Percentiles rank a stretch among this genome's conserved stretches.
Evolutionary conservation across 2,329 filamentous ascomycete genomes (phyloP).

Genomic region (Stachybotrys echinatus): DNA sequence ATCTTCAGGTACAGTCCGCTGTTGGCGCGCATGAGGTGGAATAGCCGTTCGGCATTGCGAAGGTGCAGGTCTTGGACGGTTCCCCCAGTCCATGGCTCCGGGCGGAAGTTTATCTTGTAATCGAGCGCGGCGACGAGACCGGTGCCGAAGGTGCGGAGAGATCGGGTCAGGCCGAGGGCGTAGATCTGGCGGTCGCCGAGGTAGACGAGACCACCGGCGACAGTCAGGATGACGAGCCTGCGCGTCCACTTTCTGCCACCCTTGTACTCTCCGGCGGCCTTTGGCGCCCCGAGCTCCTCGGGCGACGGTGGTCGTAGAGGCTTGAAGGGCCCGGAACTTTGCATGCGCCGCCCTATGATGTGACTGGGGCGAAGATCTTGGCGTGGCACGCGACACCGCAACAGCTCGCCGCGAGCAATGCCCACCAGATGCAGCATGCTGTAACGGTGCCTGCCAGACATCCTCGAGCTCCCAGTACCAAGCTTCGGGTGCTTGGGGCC

Average conservation of each 20-base stretch:
- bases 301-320: conserved; percentile 74
- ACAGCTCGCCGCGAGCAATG: conserved; percentile 6
- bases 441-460: conserved; percentile 21
- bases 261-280: conserved; percentile 64
- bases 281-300: conserved; percentile 68
- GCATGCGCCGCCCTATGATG: conserved; percentile 16
- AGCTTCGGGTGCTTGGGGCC: background rate
- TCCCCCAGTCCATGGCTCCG: conserved; percentile 67
- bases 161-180: conserved; percentile 73
- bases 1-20: conserved; percentile 96
- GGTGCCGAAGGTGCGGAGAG: conserved; percentile 72
- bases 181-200: conserved; percentile 69
- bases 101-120: conserved; percentile 94
- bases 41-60: conserved; percentile 78
- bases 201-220: conserved; percentile 58
- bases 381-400: conserved; percentile 9
- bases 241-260: conserved; percentile 72
- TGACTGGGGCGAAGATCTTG: conserved; percentile 5
- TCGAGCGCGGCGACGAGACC: conserved; percentile 80
- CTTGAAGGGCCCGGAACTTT: conserved; percentile 44
- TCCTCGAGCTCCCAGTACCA: conserved; percentile 2
- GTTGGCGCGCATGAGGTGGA: conserved; percentile 75
- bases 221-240: conserved; percentile 58
- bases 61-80: conserved; percentile 73
- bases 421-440: conserved; percentile 17